A percentile compares a stretch with the other conserved stretches of the same genome.
Conservation (phyloP, 1,284 basidiomycete species). For the Malassezia sp. region DNA sequence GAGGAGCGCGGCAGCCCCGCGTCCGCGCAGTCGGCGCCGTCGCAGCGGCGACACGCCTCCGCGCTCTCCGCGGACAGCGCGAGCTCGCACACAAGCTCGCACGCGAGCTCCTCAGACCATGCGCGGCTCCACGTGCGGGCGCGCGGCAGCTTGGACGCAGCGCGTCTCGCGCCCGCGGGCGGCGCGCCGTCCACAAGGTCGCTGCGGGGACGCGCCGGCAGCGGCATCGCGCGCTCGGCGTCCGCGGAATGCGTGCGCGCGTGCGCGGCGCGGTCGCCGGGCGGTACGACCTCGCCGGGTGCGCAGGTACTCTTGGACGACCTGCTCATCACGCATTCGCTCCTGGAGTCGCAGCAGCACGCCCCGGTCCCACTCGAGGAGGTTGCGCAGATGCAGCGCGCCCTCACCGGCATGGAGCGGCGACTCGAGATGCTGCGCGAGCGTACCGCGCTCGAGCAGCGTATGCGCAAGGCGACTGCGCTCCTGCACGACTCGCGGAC, state of each 20-base stretch:
- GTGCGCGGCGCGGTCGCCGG: too few species aligned
- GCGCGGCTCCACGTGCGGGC: not conserved
- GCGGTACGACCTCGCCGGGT: too few species aligned
- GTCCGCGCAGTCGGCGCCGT: too few species aligned
- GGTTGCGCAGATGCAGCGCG: constrained; percentile 4
- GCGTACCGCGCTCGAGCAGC: constrained; percentile 6
- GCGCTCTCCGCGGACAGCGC: too few species aligned
- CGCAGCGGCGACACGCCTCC: too few species aligned
- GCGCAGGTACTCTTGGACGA: not conserved
- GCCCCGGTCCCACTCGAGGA: constrained; percentile 3
- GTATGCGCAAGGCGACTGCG: constrained; percentile 11
- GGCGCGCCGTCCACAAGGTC: not conserved
- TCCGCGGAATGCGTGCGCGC: too few species aligned
- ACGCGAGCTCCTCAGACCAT: too few species aligned
- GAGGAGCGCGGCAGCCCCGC: too few species aligned
- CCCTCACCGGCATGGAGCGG: not conserved
- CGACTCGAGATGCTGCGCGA: not conserved
- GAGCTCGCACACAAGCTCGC: too few species aligned
- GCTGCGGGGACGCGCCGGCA: not conserved
- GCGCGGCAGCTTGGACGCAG: not conserved
- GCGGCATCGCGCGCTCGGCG: too few species aligned
- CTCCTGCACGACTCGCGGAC: constrained; percentile 1
- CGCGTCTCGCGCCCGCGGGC: not conserved
- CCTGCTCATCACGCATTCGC: constrained; percentile 7
- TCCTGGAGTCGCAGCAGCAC: constrained; percentile 14